A percentile compares a stretch with the other conserved stretches of the same genome.
phyloP scores from a whole-genome alignment of 2,329 filamentous ascomycete genomes.

The Diaporthe ilicicola region DNA sequence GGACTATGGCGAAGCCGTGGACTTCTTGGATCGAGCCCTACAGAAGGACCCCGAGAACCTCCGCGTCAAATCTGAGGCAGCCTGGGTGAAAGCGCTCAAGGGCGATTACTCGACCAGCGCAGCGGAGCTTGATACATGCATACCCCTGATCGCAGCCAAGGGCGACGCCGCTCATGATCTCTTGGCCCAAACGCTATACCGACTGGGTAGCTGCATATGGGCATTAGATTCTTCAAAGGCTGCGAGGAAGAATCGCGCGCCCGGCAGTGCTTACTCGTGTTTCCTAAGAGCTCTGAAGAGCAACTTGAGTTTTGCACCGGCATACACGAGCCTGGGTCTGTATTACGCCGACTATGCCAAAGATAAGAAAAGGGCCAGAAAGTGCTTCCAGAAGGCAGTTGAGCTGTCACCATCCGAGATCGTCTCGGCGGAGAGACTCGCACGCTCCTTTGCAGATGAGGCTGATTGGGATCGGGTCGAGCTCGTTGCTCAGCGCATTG shows the following conservation, averaged over 20 bases:
- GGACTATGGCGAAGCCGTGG: constrained; percentile 82
- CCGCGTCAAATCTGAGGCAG: constrained; percentile 83
- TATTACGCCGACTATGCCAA: constrained; percentile 92
- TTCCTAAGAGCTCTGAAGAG: constrained; percentile 87
- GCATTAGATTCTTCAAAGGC: constrained; percentile 77
- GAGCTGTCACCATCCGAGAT: constrained; percentile 90
- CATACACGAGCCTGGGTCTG: constrained; percentile 89
- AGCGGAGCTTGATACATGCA: constrained; percentile 74
- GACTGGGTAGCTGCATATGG: constrained; percentile 89
- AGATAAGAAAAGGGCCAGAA: constrained; percentile 85
- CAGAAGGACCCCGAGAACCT: constrained; percentile 77
- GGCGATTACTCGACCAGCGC: constrained; percentile 77
- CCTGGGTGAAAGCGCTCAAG: constrained; percentile 89
- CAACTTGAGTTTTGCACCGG: constrained; percentile 86
- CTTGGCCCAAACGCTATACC: constrained; percentile 86
- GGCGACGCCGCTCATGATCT: constrained; percentile 70
- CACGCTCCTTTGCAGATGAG: constrained; percentile 85
- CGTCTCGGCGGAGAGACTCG: constrained; percentile 85
- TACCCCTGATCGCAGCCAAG: constrained; percentile 70
- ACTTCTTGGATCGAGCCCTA: constrained; percentile 81
- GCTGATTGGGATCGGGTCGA: constrained; percentile 98
- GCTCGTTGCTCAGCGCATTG: constrained; percentile 86
- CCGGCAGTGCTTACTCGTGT: constrained; percentile 79
- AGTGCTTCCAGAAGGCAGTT: constrained; percentile 95
- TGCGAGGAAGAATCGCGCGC: constrained; percentile 76